Base-by-base conservation (phyloP, 208 protist genomes). In the Wallacemonas sp. region DNA sequence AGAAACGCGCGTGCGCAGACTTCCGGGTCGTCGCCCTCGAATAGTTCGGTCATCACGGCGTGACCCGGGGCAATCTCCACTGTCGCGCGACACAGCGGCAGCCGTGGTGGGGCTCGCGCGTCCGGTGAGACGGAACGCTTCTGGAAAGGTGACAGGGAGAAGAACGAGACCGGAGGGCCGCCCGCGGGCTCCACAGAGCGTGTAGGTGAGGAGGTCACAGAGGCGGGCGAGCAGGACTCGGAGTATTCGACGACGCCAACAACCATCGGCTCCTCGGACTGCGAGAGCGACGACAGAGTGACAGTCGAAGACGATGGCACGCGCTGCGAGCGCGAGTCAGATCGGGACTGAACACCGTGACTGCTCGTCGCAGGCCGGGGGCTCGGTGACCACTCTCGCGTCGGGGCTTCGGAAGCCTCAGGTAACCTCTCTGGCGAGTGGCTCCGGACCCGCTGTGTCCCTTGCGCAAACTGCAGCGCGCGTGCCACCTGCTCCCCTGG, bases 31-130 rank as follows among this genome's bases (percentile, higher is more conserved):
- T 79, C 73, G 8, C 52, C 63, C 24, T 70, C 64, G 52, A 63
- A 79, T 22, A 79, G 54, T n/a, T 79, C 63, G 27, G 75, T 36
- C 62, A 50, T 64, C 13, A 57, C 50, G 54, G 50, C 62, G 5
- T 69, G 45, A 22, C 68, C 73, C 0, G 53, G 42, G 29, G 39
- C 22, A 36, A 79, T 55, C 36, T 79, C 64, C n/a, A 79, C 63
- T 2, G 63, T 64, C 19, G 60, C 60, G n/a, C 32, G 30, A 33
- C 57, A 60, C 17, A 73, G 15, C 17, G 52, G 34, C n/a, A n/a
- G n/a, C n/a, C n/a, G n/a, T n/a, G n/a, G n/a, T n/a, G n/a, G n/a
- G n/a, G n/a, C n/a, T n/a, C n/a, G 42, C 42, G 17, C 42, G 15
- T 15, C 42, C 15, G 17, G 42, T 9, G 42, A 48, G 9, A 8